phyloP scores from a whole-genome alignment of 2,329 filamentous ascomycete genomes.

The Helminthosporium solani region DNA sequence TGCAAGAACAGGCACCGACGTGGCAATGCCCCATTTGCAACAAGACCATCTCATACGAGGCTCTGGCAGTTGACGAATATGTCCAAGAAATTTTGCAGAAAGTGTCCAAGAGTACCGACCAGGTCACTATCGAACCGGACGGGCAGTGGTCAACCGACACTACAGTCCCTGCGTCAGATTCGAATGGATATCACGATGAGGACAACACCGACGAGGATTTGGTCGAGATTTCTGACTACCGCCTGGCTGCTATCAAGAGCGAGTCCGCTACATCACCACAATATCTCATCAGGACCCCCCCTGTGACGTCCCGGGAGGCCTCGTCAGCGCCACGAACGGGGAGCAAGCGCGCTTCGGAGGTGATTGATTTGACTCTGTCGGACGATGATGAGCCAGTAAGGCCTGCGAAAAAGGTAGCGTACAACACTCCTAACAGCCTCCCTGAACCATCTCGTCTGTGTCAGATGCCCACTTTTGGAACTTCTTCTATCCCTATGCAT shows the following conservation, averaged over 20 bases:
- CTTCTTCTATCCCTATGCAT: conserved; percentile 18
- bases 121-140: conserved; percentile 86
- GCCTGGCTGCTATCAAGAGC: conserved; percentile 43
- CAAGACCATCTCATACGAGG: conserved; percentile 76
- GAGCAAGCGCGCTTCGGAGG: conserved; percentile 48
- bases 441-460: conserved; percentile 34
- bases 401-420: conserved; percentile 45
- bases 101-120: conserved; percentile 70
- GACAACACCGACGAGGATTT: conserved; percentile 49
- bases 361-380: conserved; percentile 52
- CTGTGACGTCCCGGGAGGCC: conserved; percentile 48
- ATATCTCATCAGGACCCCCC: conserved; percentile 46
- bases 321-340: conserved; percentile 36
- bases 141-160: conserved; percentile 68
- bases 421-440: conserved; percentile 41
- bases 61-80: conserved; percentile 86
- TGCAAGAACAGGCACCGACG: conserved; percentile 94
- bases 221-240: conserved; percentile 46
- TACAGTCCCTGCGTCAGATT: conserved; percentile 40
- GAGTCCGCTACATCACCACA: conserved; percentile 40
- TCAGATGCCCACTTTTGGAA: conserved; percentile 25
- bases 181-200: conserved; percentile 44
- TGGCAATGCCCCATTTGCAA: conserved; percentile 97
- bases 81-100: conserved; percentile 81
- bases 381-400: conserved; percentile 49